A percentile compares a stretch with the other conserved stretches of the same genome.
Conservation (phyloP, 257 asterid genomes). For the Gentiana dahurica region DNA sequence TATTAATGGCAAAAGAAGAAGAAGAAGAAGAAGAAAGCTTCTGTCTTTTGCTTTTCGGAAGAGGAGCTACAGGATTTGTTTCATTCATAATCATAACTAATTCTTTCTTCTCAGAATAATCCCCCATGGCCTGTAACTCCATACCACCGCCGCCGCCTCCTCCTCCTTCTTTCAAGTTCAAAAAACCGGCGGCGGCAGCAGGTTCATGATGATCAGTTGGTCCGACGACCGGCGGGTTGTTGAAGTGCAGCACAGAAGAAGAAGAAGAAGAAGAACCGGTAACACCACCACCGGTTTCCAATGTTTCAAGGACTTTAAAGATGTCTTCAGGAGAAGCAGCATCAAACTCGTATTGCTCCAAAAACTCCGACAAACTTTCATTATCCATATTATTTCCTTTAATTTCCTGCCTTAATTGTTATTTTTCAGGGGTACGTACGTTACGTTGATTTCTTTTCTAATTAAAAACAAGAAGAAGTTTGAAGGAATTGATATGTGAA, state of each 20-base stretch:
- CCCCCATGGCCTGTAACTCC: conserved; percentile 28
- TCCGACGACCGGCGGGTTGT: no score
- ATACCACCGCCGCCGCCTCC: conserved; percentile 18
- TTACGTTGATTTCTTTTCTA: no score
- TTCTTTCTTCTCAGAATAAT: no score
- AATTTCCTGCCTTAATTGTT: not conserved
- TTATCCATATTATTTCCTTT: conserved; percentile 27
- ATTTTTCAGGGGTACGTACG: no score
- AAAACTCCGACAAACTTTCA: conserved; percentile 28
- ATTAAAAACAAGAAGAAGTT: not conserved
- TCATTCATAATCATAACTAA: no score
- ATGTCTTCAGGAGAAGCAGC: conserved; percentile 50
- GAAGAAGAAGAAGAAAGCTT: conserved; percentile 16
- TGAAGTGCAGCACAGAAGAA: no score
- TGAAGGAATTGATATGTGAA: not conserved
- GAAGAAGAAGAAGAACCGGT: no score
- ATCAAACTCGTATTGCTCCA: conserved; percentile 31
- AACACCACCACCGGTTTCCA: conserved; percentile 26
- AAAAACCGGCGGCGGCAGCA: not conserved
- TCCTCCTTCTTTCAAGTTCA: conserved; percentile 12
- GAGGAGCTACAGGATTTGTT: no score
- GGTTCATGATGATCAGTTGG: not conserved
- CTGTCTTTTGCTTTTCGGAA: conserved; percentile 31
- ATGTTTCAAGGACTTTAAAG: conserved; percentile 57
- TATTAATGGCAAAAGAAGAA: not conserved